These are phyloP conservation scores for Warburgia ugandensis DNA, from an alignment of 164 flowering plant genomes.

Conservation along the genomic window DNA sequence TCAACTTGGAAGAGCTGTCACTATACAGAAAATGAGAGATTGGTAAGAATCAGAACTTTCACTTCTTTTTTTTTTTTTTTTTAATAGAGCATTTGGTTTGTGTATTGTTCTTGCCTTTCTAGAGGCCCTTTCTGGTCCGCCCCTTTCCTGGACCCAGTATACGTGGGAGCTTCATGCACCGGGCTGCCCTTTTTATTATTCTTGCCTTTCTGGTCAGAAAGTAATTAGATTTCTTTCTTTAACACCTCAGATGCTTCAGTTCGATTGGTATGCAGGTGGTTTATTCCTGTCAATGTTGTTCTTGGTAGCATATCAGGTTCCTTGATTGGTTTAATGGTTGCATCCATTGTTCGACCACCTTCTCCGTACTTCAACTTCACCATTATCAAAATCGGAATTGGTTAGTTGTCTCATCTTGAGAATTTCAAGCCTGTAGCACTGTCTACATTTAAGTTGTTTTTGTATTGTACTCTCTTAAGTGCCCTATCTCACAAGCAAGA, in stretches of 20 bases:
- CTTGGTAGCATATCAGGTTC: conserved; percentile 73
- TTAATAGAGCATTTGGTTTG: neutral
- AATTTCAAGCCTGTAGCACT: no score
- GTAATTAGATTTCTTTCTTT: neutral
- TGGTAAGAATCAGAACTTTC: conserved; percentile 42
- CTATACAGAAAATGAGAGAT: conserved; percentile 67
- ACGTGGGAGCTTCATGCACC: no score
- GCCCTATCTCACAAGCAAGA: no score
- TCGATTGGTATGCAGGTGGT: conserved; percentile 67
- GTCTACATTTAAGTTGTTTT: no score
- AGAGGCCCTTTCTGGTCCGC: neutral
- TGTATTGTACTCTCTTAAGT: no score
- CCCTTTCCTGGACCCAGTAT: no score
- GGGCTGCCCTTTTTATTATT: neutral
- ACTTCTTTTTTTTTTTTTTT: neutral
- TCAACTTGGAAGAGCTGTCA: conserved; percentile 86
- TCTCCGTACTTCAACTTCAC: conserved; percentile 94
- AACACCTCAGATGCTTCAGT: neutral
- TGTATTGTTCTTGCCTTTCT: neutral
- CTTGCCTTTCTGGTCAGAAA: neutral
- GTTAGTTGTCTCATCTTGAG: conserved; percentile 33
- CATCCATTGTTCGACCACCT: conserved; percentile 68
- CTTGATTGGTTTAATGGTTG: conserved; percentile 70
- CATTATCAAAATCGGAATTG: conserved; percentile 83
- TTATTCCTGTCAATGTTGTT: conserved; percentile 84